A percentile compares a stretch with the other conserved stretches of the same genome.
phyloP scores from a whole-genome alignment of 164 flowering plant genomes.

The Magnolia changhungtana region DNA sequence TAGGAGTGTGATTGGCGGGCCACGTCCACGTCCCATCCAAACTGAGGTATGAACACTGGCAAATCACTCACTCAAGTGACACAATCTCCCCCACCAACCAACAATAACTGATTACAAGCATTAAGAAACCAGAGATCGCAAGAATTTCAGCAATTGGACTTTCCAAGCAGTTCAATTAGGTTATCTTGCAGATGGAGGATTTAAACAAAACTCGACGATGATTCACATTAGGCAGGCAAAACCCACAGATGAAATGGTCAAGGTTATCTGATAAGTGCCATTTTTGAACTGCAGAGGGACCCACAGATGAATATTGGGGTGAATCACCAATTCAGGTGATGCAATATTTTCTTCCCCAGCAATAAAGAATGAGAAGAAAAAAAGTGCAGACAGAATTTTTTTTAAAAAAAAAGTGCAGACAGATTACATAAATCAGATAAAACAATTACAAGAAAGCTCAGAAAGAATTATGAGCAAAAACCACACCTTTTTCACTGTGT shows the following conservation, averaged over 20 bases:
- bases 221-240: too few species aligned
- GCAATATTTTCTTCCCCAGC: not conserved
- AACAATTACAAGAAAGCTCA: not conserved
- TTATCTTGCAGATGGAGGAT: too few species aligned
- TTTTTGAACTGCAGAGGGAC: too few species aligned
- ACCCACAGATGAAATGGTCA: too few species aligned
- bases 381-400: not conserved
- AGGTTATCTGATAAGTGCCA: too few species aligned
- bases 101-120: not conserved
- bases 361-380: not conserved
- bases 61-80: not conserved
- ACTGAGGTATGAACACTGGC: not conserved
- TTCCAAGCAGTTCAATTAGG: not conserved
- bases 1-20: too few species aligned
- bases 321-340: too few species aligned
- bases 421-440: not conserved
- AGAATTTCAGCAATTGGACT: not conserved
- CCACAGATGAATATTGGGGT: too few species aligned
- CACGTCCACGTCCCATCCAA: too few species aligned
- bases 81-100: not conserved
- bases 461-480: not conserved
- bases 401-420: too few species aligned
- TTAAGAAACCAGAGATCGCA: not conserved
- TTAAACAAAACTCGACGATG: too few species aligned
- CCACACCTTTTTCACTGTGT: conserved; percentile 36